phyloP scores from a whole-genome alignment of 2,329 filamentous ascomycete species.

The Pleomassaria siparia region DNA sequence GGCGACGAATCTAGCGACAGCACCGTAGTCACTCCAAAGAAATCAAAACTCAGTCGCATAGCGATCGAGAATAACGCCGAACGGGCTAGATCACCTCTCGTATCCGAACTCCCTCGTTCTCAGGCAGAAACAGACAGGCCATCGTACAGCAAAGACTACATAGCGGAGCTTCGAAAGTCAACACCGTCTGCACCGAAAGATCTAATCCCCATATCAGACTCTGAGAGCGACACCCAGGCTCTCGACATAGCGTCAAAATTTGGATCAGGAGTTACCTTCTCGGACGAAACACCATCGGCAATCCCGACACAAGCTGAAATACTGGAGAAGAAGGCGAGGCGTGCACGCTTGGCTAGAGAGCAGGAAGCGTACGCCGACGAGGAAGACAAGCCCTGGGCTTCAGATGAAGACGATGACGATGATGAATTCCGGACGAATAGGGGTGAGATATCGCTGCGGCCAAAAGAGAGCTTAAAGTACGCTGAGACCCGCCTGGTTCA shows the following conservation, averaged over 20 bases:
- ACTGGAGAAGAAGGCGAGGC: conserved; percentile 83
- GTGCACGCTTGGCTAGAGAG: conserved; percentile 76
- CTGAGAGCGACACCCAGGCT: conserved; percentile 49
- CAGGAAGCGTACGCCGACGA: conserved; percentile 59
- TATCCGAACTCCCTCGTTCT: conserved; percentile 53
- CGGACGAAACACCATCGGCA: conserved; percentile 35
- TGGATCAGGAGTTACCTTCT: conserved; percentile 51
- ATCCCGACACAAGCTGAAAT: conserved; percentile 87
- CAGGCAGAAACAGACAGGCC: conserved; percentile 60
- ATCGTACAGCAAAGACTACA: conserved; percentile 81
- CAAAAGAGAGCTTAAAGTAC: conserved; percentile 58
- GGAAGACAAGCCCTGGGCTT: conserved; percentile 46
- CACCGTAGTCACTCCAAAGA: conserved; percentile 63
- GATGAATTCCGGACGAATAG: conserved; percentile 42
- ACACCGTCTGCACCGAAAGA: conserved; percentile 81
- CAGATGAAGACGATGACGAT: conserved; percentile 39
- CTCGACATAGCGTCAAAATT: conserved; percentile 57
- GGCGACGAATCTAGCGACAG: conserved; percentile 52
- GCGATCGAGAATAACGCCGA: conserved; percentile 68
- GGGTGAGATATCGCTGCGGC: conserved; percentile 51
- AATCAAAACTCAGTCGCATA: conserved; percentile 62
- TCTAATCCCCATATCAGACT: conserved; percentile 42
- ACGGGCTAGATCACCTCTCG: conserved; percentile 53
- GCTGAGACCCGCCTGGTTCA: conserved; percentile 71
- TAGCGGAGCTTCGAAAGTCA: conserved; percentile 81